Evolutionary conservation across 2,329 filamentous ascomycete genomes (phyloP).

Genomic region (Ambrosiella cleistominuta): DNA sequence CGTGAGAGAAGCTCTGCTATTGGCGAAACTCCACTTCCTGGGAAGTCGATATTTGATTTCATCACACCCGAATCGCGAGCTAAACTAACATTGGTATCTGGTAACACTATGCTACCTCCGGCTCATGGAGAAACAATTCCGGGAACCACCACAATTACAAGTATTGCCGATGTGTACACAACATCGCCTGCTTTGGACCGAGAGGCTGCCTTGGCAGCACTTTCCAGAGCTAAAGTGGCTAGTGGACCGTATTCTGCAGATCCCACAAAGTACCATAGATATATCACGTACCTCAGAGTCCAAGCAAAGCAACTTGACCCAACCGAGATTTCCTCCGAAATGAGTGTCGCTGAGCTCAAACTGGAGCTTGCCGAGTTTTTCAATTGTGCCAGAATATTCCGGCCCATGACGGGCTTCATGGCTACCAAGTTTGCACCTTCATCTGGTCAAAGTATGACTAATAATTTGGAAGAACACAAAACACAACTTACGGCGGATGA

Average conservation of each 20-base stretch:
- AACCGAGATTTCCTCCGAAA: conserved; percentile 23
- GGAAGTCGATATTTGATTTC: conserved; percentile 93
- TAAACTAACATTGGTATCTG: conserved; percentile 56
- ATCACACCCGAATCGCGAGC: conserved; percentile 63
- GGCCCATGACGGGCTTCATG: conserved; percentile 82
- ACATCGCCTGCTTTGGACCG: conserved; percentile 43
- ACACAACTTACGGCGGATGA: conserved; percentile 29
- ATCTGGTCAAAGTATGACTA: conserved; percentile 18
- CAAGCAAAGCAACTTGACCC: conserved; percentile 18
- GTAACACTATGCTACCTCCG: conserved; percentile 58
- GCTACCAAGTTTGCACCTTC: conserved; percentile 78
- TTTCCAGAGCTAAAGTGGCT: conserved; percentile 45
- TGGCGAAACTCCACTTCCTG: conserved; percentile 60
- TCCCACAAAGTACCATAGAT: conserved; percentile 60
- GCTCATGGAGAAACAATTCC: conserved; percentile 50
- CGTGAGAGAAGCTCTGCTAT: conserved; percentile 22
- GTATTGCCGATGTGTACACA: conserved; percentile 39
- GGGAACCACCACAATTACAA: conserved; percentile 41
- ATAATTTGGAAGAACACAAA: conserved; percentile 20
- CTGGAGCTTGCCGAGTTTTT: conserved; percentile 64
- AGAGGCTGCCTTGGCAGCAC: conserved; percentile 48
- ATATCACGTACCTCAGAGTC: conserved; percentile 59
- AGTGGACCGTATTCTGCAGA: conserved; percentile 74
- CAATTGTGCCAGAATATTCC: conserved; percentile 55
- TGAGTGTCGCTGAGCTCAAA: conserved; percentile 44